Evolutionary conservation across 2,329 filamentous ascomycete genomes (phyloP).

Genomic region (Raffaelea arxii): DNA sequence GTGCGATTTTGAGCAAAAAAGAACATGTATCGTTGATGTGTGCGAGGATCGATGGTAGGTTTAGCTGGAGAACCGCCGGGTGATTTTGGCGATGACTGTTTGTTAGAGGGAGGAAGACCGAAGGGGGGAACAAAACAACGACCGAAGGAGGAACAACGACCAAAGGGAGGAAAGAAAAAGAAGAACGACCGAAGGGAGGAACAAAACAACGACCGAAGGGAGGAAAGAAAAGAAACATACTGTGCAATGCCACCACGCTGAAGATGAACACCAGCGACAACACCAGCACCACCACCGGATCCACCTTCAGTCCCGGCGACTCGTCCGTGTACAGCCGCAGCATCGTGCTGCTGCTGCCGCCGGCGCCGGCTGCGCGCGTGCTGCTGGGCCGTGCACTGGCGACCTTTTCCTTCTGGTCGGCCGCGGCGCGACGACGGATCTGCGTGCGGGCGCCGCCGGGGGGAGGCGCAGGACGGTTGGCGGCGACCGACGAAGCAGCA

Average conservation of each 20-base stretch:
- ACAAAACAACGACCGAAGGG: background rate
- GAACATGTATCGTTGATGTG: no score
- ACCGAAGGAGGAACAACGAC: no score
- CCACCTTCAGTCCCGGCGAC: constrained; percentile 92
- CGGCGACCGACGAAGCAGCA: no score
- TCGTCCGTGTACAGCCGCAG: constrained; percentile 97
- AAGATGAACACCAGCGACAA: constrained; percentile 98
- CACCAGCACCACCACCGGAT: constrained; percentile 94
- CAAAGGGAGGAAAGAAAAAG: background rate
- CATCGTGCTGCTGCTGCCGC: constrained; percentile 97
- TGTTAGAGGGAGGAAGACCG: no score
- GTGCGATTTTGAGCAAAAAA: no score
- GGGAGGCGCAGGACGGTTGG: constrained; percentile 73
- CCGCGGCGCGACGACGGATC: constrained; percentile 88
- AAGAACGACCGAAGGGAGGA: background rate
- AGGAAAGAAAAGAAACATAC: constrained; percentile 45
- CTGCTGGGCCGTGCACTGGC: constrained; percentile 88
- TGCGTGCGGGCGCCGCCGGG: constrained; percentile 92
- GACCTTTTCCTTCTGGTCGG: constrained; percentile 94
- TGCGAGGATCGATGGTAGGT: constrained; percentile 6
- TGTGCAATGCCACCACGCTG: constrained; percentile 92
- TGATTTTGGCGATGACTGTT: constrained; percentile 17
- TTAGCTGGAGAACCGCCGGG: constrained; percentile 18
- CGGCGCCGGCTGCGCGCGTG: constrained; percentile 86
- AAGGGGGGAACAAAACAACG: no score